These are phyloP conservation scores for Eugenia klotzschiana DNA, from an alignment of 441 rosid genomes.

Conservation along the genomic window DNA sequence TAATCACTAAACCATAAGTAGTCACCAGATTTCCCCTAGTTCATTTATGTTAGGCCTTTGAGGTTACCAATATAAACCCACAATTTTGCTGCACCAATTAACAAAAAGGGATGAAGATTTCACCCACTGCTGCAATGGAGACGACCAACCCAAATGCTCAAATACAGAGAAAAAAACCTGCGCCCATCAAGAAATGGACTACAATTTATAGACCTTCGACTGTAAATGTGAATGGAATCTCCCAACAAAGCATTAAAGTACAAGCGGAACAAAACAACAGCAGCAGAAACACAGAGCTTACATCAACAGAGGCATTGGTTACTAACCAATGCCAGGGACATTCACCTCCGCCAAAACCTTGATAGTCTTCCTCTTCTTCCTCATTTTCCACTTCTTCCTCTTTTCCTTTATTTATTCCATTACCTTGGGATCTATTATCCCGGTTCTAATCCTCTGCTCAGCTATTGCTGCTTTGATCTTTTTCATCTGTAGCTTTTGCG, in stretches of 20 bases:
- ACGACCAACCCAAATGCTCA: not conserved
- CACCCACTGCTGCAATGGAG: not conserved
- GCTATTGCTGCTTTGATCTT: too few species aligned
- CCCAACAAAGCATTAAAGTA: not conserved
- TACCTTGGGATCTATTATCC: too few species aligned
- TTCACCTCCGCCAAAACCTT: too few species aligned
- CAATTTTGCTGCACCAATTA: not conserved
- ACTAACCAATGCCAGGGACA: too few species aligned
- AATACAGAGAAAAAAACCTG: not conserved
- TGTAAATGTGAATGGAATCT: not conserved
- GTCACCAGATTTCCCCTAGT: not conserved
- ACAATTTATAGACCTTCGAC: not conserved
- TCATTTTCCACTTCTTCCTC: too few species aligned
- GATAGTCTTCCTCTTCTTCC: too few species aligned
- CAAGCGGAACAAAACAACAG: not conserved
- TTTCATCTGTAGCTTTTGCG: too few species aligned
- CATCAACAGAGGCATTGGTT: not conserved
- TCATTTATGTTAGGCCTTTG: not conserved
- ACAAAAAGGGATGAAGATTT: not conserved
- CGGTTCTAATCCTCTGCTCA: too few species aligned
- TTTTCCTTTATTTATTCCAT: too few species aligned
- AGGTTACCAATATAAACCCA: not conserved
- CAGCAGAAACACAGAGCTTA: not conserved
- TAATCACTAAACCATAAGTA: not conserved
- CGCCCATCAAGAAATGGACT: not conserved